Evolutionary conservation across 805 yeast genomes (phyloP), one percentile per base, ranked within the genome.

Genomic region (Sugiyamaella boreocaroliniensis): DNA sequence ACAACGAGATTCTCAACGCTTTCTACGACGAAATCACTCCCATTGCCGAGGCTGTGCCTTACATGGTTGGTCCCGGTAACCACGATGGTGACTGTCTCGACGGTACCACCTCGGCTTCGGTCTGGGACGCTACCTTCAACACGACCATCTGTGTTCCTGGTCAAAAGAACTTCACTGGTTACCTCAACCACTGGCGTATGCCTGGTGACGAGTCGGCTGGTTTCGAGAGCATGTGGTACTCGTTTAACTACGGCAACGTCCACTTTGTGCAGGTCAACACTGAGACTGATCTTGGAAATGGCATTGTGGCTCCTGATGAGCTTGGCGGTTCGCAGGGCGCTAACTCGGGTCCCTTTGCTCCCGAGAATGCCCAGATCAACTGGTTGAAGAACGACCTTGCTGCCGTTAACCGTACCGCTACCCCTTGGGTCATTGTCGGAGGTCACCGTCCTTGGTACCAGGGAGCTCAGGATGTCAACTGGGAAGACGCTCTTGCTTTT

Each of bases 391-490:
- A 53, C 29, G 66, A 62, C 49, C 61, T 62, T 40, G 58, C 57
- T 14, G 18, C 43, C 26, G 65, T 62, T 40, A 53, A 62, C 56
- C 58, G 66, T 10, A 50, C 61, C 40, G 34, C 50, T 44, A 62
- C 66, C 15, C 66, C 66, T 4, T 62, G 49, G 62, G 51, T 49
- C 16, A 49, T 45, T 42, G 63, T 48, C 26, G 51, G 57, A 22
- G 64, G 56, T 9, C 65, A 62, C 51, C 53, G 65, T 18, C 65
- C 65, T 6, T 61, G 64, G 64, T 62, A 62, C 43, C 58, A 53
- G 11, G 48, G 57, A 14, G 44, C 43, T 26, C 51, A 40, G 18
- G 56, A 50, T 37, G 32, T 12, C 22, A 41, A 52, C 43, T 56
- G 60, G 55, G 54, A 56, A 46, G 49, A 47, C 3, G n/a, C 12